Evolutionary conservation across 768 basidiomycete genomes (phyloP).

Genomic region (Cystofilobasidium bisporidii): DNA sequence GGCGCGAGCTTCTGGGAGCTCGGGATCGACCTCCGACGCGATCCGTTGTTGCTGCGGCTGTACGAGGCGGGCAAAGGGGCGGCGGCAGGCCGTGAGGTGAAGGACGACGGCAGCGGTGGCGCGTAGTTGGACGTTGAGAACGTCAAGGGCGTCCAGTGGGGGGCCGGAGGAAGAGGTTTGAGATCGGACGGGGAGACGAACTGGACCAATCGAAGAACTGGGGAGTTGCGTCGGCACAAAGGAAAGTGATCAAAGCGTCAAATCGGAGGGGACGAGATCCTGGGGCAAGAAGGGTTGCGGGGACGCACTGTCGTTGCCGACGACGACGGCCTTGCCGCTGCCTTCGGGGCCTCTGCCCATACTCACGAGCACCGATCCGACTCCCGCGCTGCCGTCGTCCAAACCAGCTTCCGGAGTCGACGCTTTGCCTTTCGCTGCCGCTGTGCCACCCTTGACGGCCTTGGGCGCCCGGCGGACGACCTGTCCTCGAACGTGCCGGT

Average conservation of each 20-base stretch:
- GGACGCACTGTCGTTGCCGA: conserved; percentile 24
- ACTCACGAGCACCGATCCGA: conserved; percentile 11
- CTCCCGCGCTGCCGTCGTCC: neutral
- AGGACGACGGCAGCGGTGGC: neutral
- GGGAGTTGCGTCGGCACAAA: neutral
- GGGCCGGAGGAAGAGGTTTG: conserved; percentile 4
- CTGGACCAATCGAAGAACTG: conserved; percentile 20
- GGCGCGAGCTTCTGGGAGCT: neutral
- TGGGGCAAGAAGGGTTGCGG: too few relatives aligned
- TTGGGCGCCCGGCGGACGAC: neutral
- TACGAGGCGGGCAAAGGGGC: neutral
- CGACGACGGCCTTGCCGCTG: conserved; percentile 22
- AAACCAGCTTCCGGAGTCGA: neutral
- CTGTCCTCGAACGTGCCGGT: conserved; percentile 9
- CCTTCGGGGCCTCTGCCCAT: conserved; percentile 17
- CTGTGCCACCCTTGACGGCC: neutral
- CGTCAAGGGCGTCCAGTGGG: conserved; percentile 11
- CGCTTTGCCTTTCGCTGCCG: neutral
- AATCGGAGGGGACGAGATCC: neutral
- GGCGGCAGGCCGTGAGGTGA: neutral
- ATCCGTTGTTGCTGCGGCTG: neutral
- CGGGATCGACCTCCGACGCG: conserved; percentile 2
- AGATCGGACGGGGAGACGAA: conserved; percentile 7
- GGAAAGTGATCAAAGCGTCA: neutral
- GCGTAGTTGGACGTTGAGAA: conserved; percentile 20